Base-by-base conservation (phyloP, 441 rosid species). In the Viola pubescens region DNA sequence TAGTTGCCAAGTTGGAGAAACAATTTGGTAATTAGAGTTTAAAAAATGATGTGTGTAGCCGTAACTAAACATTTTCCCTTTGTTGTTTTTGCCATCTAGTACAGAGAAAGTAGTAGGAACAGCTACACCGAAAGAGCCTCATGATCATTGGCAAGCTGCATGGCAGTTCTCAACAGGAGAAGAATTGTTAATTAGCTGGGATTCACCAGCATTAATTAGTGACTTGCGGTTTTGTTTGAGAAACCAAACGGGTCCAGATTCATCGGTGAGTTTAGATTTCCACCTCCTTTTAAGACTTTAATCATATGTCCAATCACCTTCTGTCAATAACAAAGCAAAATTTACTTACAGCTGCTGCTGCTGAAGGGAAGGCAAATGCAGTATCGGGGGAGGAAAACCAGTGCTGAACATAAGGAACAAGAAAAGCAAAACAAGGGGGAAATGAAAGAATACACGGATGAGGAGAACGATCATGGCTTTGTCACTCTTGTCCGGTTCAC, bases 71-170 rank as follows among this genome's bases (percentile, higher is more conserved):
- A 26, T 1, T 26, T 19, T 1, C 34, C 34, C 34, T 1, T 40
- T 66, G 58, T 53, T 69, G 66, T 63, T 75, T 62, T 69, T 81
- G 57, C 66, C 67, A 69, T 80, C 88, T 84, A 85, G 88, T 82
- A 64, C 94, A 91, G 98, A 67, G 80, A 87, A 87, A 79, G 85
- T 87, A 62, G 89, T 87, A 48, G 97, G 82, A 75, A 87, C 88
- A 14, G 95, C 84, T 16, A 78, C 63, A 41, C 97, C 94, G 4
- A 85, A 77, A 74, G 79, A 82, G 56, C 77, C 85, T 34, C 65
- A 75, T 12, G 81, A 77, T 12, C 73, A 78, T 10, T 82, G 82
- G 81, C 76, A 82, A 44, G 83, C 87, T 0, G 77, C 75, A 0
- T 92, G 98, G 97, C 61, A 64, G 9, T 87, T 89, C 62, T 89